Conservation (phyloP, 1,284 basidiomycete genomes). For the Wolfiporia cocos region DNA sequence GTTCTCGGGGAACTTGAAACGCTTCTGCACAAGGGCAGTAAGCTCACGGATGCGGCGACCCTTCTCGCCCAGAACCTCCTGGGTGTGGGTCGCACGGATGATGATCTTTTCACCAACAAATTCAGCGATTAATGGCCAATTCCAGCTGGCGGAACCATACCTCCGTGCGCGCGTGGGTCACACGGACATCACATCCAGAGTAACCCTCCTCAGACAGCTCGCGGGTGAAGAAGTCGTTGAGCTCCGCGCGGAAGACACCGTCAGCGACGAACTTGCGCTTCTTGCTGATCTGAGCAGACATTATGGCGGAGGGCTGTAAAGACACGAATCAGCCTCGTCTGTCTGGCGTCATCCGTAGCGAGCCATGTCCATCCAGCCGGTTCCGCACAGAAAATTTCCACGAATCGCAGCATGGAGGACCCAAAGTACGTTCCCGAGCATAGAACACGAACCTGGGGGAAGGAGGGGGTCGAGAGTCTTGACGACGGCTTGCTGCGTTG, state of each 20-base stretch:
- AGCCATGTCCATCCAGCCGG: conserved; percentile 19
- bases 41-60: conserved; percentile 99
- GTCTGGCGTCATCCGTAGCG: conserved; percentile 12
- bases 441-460: conserved; percentile 18
- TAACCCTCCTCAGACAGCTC: conserved; percentile 99
- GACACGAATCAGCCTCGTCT: conserved; percentile 3
- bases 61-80: conserved; percentile 99
- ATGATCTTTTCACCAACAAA: conserved; percentile 84
- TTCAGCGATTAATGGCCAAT: not conserved
- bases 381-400: conserved; percentile 2
- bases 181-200: conserved; percentile 99
- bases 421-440: not conserved
- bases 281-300: conserved; percentile 88
- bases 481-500: conserved; percentile 6
- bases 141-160: conserved; percentile 30
- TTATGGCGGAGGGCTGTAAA: conserved; percentile 22
- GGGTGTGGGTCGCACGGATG: conserved; percentile 99
- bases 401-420: not conserved
- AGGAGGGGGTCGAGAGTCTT: conserved; percentile 8
- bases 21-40: conserved; percentile 97
- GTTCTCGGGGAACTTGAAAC: conserved; percentile 99
- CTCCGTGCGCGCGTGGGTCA: conserved; percentile 98
- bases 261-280: conserved; percentile 98
- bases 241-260: conserved; percentile 97
- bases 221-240: conserved; percentile 98